Percentiles rank a stretch among this genome's conserved stretches.
Conservation (phyloP, 2,329 filamentous ascomycete species). For the Exophiala sp. region DNA sequence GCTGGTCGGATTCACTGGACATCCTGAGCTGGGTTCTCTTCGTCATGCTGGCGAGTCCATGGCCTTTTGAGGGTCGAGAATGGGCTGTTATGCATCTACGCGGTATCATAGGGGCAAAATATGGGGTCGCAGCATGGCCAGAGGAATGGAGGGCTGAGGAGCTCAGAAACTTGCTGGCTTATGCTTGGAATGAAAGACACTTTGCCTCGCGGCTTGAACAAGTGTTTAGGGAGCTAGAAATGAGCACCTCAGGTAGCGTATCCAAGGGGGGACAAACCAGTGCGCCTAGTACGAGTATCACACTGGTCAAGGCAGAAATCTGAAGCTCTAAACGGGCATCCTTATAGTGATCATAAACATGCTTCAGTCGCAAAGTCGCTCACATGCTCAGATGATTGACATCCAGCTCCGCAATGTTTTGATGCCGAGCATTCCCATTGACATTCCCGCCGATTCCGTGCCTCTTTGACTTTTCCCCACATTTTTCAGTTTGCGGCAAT, state of each 20-base stretch:
- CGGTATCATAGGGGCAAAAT: conserved; percentile 3
- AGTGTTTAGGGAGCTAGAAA: background rate
- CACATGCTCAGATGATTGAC: too few relatives aligned
- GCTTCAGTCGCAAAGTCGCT: too few relatives aligned
- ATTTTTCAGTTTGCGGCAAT: too few relatives aligned
- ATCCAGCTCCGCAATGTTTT: too few relatives aligned
- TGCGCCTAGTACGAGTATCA: too few relatives aligned
- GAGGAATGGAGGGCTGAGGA: conserved; percentile 4
- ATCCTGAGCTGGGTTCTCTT: conserved; percentile 8
- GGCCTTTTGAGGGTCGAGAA: background rate
- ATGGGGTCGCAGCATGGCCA: background rate
- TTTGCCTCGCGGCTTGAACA: background rate
- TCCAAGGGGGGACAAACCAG: too few relatives aligned
- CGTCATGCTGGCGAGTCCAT: background rate
- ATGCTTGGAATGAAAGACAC: conserved; percentile 1
- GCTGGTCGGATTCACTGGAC: conserved; percentile 1
- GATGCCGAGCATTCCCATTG: too few relatives aligned
- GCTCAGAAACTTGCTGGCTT: background rate
- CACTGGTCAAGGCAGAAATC: too few relatives aligned
- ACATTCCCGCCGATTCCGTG: too few relatives aligned
- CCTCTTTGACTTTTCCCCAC: too few relatives aligned
- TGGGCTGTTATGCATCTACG: background rate
- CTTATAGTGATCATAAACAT: too few relatives aligned
- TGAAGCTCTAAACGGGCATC: too few relatives aligned
- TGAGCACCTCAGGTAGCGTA: background rate